These are phyloP conservation scores for Fusarium veterinarium DNA, from an alignment of 2,329 filamentous ascomycete species.

Conservation along the genomic window DNA sequence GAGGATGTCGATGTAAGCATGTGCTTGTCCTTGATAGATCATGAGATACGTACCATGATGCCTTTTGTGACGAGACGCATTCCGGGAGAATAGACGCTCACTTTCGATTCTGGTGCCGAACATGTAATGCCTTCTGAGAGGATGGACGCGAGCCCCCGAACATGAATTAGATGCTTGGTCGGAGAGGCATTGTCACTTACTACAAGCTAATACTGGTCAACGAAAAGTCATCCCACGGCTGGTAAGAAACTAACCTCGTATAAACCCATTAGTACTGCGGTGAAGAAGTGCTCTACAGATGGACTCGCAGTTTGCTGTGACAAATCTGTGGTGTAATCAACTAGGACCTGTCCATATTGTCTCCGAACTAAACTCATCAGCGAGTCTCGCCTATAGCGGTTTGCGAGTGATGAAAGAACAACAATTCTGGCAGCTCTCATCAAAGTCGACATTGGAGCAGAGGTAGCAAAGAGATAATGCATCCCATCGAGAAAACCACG, in stretches of 20 bases:
- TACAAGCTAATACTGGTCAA: neutral
- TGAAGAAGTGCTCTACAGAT: conserved; percentile 9
- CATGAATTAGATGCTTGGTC: neutral
- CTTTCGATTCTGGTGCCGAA: neutral
- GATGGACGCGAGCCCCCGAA: neutral
- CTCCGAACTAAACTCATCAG: neutral
- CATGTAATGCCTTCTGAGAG: neutral
- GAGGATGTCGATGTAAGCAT: neutral
- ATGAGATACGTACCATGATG: neutral
- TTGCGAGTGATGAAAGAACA: conserved; percentile 3
- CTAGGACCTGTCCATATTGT: conserved; percentile 6
- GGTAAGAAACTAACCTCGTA: neutral
- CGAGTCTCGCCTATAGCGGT: neutral
- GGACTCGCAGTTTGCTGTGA: neutral
- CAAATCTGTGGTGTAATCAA: neutral
- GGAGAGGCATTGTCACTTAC: conserved; percentile 2
- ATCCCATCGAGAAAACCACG: conserved; percentile 14
- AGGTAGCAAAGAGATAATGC: conserved; percentile 1
- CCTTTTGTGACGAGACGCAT: conserved; percentile 10
- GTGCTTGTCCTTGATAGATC: fast-evolving
- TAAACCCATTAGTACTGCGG: neutral
- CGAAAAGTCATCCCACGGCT: fast-evolving
- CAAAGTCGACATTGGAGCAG: neutral
- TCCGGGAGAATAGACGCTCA: conserved; percentile 4
- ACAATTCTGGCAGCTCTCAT: conserved; percentile 11